A percentile compares a stretch with the other conserved stretches of the same genome.
Conservation (phyloP, 306 rosid genomes). For the Ziziphus jujuba region DNA sequence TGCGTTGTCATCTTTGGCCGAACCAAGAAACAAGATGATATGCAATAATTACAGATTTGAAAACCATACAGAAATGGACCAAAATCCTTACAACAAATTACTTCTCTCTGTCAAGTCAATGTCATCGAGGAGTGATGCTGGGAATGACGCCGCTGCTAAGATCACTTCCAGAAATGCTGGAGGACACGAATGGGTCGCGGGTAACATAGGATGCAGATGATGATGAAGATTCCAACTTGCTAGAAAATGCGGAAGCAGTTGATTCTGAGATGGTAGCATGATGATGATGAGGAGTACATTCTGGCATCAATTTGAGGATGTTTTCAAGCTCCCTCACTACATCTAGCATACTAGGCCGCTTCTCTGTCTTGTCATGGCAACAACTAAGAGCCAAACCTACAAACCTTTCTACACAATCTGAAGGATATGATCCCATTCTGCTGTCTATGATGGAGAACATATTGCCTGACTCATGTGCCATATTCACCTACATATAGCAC, state of each 20-base stretch:
- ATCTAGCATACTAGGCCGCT: slow-evolving; percentile 61
- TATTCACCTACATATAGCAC: slow-evolving; percentile 45
- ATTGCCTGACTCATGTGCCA: slow-evolving; percentile 48
- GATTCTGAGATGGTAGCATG: slow-evolving; percentile 35
- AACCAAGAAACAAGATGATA: no score
- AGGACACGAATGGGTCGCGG: slow-evolving; percentile 35
- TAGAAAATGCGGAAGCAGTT: slow-evolving; percentile 32
- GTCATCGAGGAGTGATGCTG: slow-evolving; percentile 53
- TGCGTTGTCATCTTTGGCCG: no score
- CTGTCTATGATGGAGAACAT: slow-evolving; percentile 51
- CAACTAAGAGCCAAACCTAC: slow-evolving; percentile 57
- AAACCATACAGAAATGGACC: no score
- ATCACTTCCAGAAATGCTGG: slow-evolving; percentile 51
- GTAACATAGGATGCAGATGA: slow-evolving; percentile 27
- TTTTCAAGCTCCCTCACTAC: slow-evolving; percentile 74
- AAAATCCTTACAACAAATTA: no score
- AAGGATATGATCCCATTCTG: slow-evolving; percentile 55
- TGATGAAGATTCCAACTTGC: slow-evolving; percentile 30
- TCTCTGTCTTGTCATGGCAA: slow-evolving; percentile 57
- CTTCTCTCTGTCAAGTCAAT: no score
- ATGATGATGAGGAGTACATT: slow-evolving; percentile 28
- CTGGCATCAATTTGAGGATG: slow-evolving; percentile 53
- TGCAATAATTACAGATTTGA: no score
- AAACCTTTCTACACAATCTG: slow-evolving; percentile 55
- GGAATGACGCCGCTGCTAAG: slow-evolving; percentile 60